phyloP scores from a whole-genome alignment of 768 basidiomycete species.

The Mycena galopus region DNA sequence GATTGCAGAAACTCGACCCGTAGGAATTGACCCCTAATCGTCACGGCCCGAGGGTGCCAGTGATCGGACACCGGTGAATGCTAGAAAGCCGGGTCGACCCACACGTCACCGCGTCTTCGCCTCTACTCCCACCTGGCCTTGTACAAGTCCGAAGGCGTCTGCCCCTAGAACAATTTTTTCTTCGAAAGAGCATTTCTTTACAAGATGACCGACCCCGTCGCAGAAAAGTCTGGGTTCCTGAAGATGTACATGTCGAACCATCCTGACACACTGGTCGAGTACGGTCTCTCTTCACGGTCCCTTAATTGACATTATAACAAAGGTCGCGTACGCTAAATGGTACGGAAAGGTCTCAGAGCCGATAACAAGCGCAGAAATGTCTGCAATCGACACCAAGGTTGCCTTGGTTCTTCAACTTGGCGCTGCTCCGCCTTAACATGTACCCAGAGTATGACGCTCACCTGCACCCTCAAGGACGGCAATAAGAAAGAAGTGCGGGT shows the following conservation, averaged over 20 bases:
- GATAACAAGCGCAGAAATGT: slow-evolving; percentile 78
- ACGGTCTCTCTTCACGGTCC: slow-evolving; percentile 51
- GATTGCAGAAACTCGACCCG: too few relatives aligned
- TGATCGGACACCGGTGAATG: too few relatives aligned
- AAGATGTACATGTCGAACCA: slow-evolving; percentile 87
- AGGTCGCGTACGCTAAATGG: slow-evolving; percentile 84
- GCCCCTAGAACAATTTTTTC: neutral
- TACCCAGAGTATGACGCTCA: slow-evolving; percentile 80
- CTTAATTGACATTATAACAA: slow-evolving; percentile 44
- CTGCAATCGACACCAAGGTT: slow-evolving; percentile 75
- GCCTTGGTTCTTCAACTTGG: slow-evolving; percentile 27
- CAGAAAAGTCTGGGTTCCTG: slow-evolving; percentile 80
- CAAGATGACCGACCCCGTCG: slow-evolving; percentile 77
- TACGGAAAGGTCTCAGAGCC: slow-evolving; percentile 72
- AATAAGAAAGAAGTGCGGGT: slow-evolving; percentile 65
- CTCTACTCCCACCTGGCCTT: too few relatives aligned
- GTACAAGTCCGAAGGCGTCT: too few relatives aligned
- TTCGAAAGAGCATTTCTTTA: neutral
- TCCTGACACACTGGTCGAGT: slow-evolving; percentile 61
- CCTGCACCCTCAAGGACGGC: slow-evolving; percentile 68
- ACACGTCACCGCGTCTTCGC: too few relatives aligned
- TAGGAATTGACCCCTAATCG: too few relatives aligned
- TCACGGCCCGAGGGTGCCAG: too few relatives aligned
- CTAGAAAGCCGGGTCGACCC: too few relatives aligned
- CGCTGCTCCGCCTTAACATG: neutral